Base-by-base conservation (phyloP, 441 rosid species). In the Erodium moschatum region DNA sequence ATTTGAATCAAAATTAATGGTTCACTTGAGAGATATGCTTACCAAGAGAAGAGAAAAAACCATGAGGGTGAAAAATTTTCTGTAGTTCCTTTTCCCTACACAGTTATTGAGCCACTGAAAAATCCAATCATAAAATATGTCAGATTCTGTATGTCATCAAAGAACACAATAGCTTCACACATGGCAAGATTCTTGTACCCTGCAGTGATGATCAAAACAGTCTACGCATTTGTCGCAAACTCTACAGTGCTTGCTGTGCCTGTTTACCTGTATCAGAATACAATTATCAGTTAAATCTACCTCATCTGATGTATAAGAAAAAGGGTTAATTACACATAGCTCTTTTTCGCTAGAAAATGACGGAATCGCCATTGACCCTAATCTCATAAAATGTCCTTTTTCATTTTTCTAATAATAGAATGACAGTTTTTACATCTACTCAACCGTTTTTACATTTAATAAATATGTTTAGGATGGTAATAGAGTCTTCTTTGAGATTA, bases 41-140 rank as follows among this genome's bases (percentile, higher is more conserved):
- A 48, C 54, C 54, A 94, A 75, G 77, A 91, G 83, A n/a, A 94
- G 86, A 66, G 99, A 82, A 46, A 90, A 87, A 65, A 86, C 83
- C 97, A 94, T 91, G 71, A 94, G 96, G 58, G 86, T 84, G 86
- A 94, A 91, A 83, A 94, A 91, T 76, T 88, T 86, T 70, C 88
- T 77, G 79, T 94, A 94, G 77, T 94, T 91, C 80, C 69, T 80
- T 78, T 80, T 88, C 78, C 99, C 99, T 16, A 91, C 84, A 73
- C 99, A 94, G 77, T 91, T 94, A 86, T 94, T 94, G 71, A 94
- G 88, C 99, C 99, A 94, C 97, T 94, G 83, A 72, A 82, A 70
- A 62, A 60, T 68, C 19, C 77, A 18, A 50, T 15, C 16, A 48
- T n/a, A 58, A 60, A 67, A 64, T 29, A 0, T 19, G 68, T 50